Evolutionary conservation across 2,329 filamentous ascomycete genomes (phyloP).

Genomic region (Trichothecium roseum): DNA sequence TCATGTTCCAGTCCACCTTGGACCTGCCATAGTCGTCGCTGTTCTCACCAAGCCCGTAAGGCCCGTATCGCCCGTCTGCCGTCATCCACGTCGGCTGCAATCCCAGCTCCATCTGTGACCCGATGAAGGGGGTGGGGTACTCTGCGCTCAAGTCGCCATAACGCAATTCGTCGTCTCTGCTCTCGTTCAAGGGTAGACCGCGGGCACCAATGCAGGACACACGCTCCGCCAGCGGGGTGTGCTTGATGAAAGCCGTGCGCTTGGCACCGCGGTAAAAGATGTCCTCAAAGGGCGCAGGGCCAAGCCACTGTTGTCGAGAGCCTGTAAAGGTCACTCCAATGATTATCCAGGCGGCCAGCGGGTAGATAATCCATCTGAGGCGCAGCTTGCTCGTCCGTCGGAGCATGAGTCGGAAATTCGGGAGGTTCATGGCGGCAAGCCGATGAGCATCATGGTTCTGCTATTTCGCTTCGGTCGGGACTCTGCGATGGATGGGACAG

Average conservation of each 20-base stretch:
- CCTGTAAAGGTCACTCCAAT: too few relatives aligned
- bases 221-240: slow-evolving; percentile 5
- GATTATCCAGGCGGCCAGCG: too few relatives aligned
- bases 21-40: slow-evolving; percentile 11
- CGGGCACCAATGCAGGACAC: slow-evolving; percentile 16
- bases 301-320: too few relatives aligned
- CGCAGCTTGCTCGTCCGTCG: too few relatives aligned
- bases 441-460: background rate
- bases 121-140: slow-evolving; percentile 18
- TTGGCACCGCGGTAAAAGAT: too few relatives aligned
- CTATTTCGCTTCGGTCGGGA: too few relatives aligned
- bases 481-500: too few relatives aligned
- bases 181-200: slow-evolving; percentile 12
- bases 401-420: too few relatives aligned
- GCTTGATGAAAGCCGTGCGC: too few relatives aligned
- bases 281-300: too few relatives aligned
- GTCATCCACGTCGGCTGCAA: slow-evolving; percentile 19
- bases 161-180: slow-evolving; percentile 14
- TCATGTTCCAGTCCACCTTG: slow-evolving; percentile 17
- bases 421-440: too few relatives aligned
- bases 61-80: slow-evolving; percentile 14
- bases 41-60: slow-evolving; percentile 19
- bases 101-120: slow-evolving; percentile 18
- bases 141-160: slow-evolving; percentile 11
- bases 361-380: too few relatives aligned